These are phyloP conservation scores for Fagopyrum esculentum DNA, from an alignment of 148 eudicot species.

Conservation along the genomic window DNA sequence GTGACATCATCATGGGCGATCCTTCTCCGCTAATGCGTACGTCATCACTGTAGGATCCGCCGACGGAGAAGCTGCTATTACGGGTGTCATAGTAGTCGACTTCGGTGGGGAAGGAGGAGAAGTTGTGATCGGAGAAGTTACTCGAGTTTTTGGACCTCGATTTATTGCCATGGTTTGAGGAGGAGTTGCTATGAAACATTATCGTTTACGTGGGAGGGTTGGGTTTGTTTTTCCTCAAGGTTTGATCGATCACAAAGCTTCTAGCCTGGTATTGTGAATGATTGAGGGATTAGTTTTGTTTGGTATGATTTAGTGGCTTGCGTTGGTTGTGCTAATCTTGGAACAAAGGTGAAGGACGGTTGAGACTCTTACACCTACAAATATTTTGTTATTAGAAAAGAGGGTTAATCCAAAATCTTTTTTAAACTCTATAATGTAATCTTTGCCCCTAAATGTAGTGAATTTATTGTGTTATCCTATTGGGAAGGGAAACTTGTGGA, in stretches of 20 bases:
- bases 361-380: neutral
- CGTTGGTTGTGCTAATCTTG: conserved; percentile 4
- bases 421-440: neutral
- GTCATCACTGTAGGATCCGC: conserved; percentile 24
- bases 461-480: neutral
- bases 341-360: neutral
- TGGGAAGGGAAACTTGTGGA: conserved; percentile 3
- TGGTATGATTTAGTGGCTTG: conserved; percentile 5
- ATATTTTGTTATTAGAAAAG: too few relatives aligned
- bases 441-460: neutral
- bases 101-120: conserved; percentile 15
- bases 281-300: neutral
- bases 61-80: conserved; percentile 37
- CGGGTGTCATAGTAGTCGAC: conserved; percentile 22
- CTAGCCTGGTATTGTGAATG: neutral
- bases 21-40: conserved; percentile 36
- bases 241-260: neutral
- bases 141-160: conserved; percentile 19
- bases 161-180: neutral
- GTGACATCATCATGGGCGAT: conserved; percentile 72
- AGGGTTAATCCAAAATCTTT: too few relatives aligned
- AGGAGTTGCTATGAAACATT: neutral
- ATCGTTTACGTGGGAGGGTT: neutral
- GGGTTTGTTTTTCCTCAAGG: neutral
- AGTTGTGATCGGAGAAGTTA: conserved; percentile 26